phyloP scores from a whole-genome alignment of 75 land plant genomes.

The Isoetes taiwanensis region DNA sequence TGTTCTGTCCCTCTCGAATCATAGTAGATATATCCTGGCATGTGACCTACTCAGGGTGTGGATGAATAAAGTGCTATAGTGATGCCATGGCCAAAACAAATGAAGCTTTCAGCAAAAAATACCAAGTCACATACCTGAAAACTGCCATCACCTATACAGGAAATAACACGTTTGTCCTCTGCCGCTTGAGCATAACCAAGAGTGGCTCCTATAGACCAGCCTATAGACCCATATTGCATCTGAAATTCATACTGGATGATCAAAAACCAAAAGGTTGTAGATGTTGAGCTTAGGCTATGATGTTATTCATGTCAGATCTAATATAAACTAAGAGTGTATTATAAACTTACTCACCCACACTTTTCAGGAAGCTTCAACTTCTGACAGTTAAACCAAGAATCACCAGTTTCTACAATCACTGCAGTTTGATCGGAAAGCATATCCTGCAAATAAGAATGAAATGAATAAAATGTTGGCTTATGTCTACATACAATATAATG shows the following conservation, averaged over 20 bases:
- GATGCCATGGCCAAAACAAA: not conserved
- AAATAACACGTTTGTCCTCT: not conserved
- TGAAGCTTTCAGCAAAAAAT: too few relatives aligned
- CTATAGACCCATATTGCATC: slow-evolving; percentile 1
- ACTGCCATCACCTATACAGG: slow-evolving; percentile 1
- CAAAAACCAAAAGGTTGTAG: not conserved
- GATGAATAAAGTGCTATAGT: not conserved
- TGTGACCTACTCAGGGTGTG: not conserved
- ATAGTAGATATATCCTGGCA: not conserved
- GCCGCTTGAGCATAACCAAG: slow-evolving; percentile 1
- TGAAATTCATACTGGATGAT: not conserved
- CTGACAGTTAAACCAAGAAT: slow-evolving; percentile 7
- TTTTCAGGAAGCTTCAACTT: not conserved
- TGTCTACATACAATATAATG: not conserved
- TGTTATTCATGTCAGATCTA: too few relatives aligned
- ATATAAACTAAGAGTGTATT: not conserved
- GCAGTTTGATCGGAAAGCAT: not conserved
- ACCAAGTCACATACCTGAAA: not conserved
- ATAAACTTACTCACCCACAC: not conserved
- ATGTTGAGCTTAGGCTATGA: too few relatives aligned
- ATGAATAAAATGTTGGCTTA: not conserved
- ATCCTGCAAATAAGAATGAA: not conserved
- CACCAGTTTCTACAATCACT: slow-evolving; percentile 1
- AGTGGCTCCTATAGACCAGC: not conserved
- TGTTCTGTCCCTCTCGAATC: not conserved